A percentile compares a stretch with the other conserved stretches of the same genome.
phyloP scores from a whole-genome alignment of 495 filamentous ascomycete genomes.

The Aspergillus nidulans region DNA sequence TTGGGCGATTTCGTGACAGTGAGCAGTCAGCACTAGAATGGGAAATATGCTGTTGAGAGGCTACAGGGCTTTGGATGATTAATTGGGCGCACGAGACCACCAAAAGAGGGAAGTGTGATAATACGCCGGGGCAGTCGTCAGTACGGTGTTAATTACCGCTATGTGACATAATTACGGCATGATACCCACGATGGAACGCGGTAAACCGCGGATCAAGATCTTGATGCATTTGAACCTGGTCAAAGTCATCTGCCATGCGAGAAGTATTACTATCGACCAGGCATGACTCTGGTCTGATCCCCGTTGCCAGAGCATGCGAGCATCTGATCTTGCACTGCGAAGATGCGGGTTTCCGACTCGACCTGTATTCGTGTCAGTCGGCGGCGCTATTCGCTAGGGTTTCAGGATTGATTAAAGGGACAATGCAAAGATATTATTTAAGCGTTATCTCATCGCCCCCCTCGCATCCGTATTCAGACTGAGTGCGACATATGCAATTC shows the following conservation, averaged over 20 bases:
- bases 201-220: constrained; percentile 17
- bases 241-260: no score
- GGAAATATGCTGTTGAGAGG: not conserved
- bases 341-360: not conserved
- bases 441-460: constrained; percentile 5
- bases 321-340: not conserved
- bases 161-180: constrained; percentile 3
- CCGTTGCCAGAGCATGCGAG: no score
- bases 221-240: constrained; percentile 13
- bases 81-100: constrained; percentile 16
- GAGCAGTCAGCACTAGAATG: not conserved
- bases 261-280: no score
- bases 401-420: constrained; percentile 14
- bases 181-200: constrained; percentile 13
- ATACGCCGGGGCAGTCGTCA: not conserved
- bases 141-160: not conserved
- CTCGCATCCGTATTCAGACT: not conserved
- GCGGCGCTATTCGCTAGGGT: not conserved
- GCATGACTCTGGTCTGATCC: not conserved
- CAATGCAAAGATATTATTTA: not conserved
- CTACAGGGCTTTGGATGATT: not conserved
- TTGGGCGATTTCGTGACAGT: not conserved
- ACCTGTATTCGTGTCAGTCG: not conserved
- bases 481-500: no score
- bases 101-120: not conserved